Evolutionary conservation across 2,329 filamentous ascomycete species (phyloP).

Genomic region (Calonectria pteridis): DNA sequence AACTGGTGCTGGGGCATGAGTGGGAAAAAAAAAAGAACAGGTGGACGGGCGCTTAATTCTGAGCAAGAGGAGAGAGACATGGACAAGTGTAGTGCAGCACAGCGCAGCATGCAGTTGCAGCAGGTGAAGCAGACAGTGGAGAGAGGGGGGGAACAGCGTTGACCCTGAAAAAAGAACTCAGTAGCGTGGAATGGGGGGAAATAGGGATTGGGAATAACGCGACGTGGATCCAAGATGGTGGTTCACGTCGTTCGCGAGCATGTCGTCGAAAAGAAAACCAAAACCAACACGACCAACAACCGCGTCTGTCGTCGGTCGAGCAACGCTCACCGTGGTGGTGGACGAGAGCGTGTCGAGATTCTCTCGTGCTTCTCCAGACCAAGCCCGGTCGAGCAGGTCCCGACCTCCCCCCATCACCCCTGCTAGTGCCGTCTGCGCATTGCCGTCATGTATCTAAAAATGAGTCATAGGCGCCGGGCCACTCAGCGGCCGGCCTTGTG

Average conservation of each 20-base stretch:
- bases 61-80: not conserved
- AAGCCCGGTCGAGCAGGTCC: conserved; percentile 11
- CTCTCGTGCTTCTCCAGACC: not conserved
- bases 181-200: conserved; percentile 17
- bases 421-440: conserved; percentile 12
- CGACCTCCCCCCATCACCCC: not conserved
- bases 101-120: conserved; percentile 18
- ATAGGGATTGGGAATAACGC: conserved; percentile 1
- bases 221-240: not conserved
- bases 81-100: conserved; percentile 18
- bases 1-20: not conserved
- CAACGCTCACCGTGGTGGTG: conserved; percentile 22
- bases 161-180: conserved; percentile 34
- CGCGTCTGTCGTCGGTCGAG: conserved; percentile 26
- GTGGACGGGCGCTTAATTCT: not conserved
- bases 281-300: conserved; percentile 15
- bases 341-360: conserved; percentile 10
- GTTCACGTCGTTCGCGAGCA: conserved; percentile 19
- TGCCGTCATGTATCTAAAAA: conserved; percentile 44
- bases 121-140: conserved; percentile 5
- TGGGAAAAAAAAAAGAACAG: not conserved
- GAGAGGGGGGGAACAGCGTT: conserved; percentile 13
- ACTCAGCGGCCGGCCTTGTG: conserved; percentile 47
- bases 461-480: conserved; percentile 50
- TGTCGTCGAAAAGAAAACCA: not conserved